Evolutionary conservation across 2,329 filamentous ascomycete species (phyloP).

Genomic region (Aspergillus fumigatus): DNA sequence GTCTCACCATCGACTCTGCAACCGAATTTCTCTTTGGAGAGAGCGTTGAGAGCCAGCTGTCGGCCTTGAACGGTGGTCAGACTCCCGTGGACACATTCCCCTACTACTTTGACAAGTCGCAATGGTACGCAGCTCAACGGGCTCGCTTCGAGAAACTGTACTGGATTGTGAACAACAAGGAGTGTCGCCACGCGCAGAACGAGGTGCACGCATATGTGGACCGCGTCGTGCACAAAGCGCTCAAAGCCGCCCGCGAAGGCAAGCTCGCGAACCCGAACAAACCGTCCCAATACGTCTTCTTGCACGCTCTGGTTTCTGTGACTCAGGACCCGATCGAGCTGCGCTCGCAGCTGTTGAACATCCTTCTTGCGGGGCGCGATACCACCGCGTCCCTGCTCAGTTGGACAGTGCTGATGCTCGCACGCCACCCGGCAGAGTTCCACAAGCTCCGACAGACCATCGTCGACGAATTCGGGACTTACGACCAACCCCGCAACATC

Average conservation of each 20-base stretch:
- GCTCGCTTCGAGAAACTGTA: conserved; percentile 18
- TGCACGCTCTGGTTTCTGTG: conserved; percentile 44
- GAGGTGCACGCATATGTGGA: conserved; percentile 20
- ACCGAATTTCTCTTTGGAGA: conserved; percentile 83
- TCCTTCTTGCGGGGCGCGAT: conserved; percentile 51
- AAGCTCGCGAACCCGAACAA: conserved; percentile 26
- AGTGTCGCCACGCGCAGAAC: conserved; percentile 8
- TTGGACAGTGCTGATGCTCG: conserved; percentile 28
- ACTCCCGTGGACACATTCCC: conserved; percentile 47
- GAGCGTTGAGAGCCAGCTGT: conserved; percentile 57
- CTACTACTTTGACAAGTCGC: conserved; percentile 31
- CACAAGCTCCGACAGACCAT: conserved; percentile 6
- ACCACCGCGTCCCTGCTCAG: conserved; percentile 48
- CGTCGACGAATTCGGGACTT: conserved; percentile 8
- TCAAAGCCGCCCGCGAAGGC: conserved; percentile 20
- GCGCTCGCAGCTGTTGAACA: conserved; percentile 47
- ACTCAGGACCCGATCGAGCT: conserved; percentile 46
- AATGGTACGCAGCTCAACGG: conserved; percentile 26
- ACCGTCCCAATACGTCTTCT: conserved; percentile 44
- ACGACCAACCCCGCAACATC: conserved; percentile 33
- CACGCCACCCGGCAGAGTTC: conserved; percentile 11
- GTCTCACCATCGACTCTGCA: conserved; percentile 78
- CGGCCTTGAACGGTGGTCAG: conserved; percentile 38
- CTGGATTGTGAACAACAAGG: conserved; percentile 19
- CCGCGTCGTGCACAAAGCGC: conserved; percentile 11